Base-by-base conservation (phyloP, 441 rosid genomes). In the Croton laevigatus region DNA sequence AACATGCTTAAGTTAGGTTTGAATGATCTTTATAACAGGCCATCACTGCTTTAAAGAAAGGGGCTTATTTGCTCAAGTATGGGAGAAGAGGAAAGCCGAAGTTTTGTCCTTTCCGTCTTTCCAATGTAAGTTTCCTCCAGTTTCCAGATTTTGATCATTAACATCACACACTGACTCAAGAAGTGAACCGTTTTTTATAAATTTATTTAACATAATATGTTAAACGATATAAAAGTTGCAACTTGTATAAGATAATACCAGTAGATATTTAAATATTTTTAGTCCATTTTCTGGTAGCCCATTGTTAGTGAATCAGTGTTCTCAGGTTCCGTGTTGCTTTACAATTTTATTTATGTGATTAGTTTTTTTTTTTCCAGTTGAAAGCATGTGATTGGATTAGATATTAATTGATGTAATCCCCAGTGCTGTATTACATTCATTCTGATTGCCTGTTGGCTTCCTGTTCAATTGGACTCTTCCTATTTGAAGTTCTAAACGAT, bases 11-110 rank as follows among this genome's bases (percentile, higher is more conserved):
- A 73, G 59, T 76, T 72, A 32, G 74, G 66, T 75, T 78, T 84
- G 74, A 66, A 40, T 85, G 69, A 82, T 85, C 69, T 81, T 81
- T 77, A 45, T 40, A 20, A 77, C 89, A 95, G 99, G 99, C 97
- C 72, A 91, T 95, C 75, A 92, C 95, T 71, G 96, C 98, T 70
- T 79, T 95, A 66, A 95, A 95, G 77, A 95, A 95, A 72, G 99
- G 99, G 61, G 93, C 99, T 60, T 89, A 79, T 84, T 84, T 95
- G 83, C 95, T 95, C 7, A 95, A 95, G 84, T 95, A 95, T 79
- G 99, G 99, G 73, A 85, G 99, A 81, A 87, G 99, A 69, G 99
- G 99, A 63, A 95, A 92, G 80, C 99, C 99, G 64, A 95, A 95
- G 83, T 92, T 89, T 81, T 95, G 99, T 71, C 99, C 98, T 37